phyloP scores from a whole-genome alignment of 1,284 basidiomycete species.

The Sanghuangporus sanghuang region DNA sequence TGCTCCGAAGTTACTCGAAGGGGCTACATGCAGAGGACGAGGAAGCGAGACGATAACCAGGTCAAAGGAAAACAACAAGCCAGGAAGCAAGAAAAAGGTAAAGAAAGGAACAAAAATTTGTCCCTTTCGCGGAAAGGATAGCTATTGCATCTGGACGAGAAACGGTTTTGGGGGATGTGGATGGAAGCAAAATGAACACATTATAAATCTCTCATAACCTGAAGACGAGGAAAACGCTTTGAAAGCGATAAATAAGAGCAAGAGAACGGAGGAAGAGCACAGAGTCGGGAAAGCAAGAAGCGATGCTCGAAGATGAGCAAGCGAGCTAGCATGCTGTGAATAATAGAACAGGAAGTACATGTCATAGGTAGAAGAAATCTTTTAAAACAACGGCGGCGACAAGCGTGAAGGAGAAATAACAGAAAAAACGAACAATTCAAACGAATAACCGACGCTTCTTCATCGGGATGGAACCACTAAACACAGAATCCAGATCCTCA shows the following conservation, averaged over 20 bases:
- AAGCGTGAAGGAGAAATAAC: not conserved
- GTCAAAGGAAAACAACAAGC: not conserved
- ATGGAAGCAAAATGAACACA: not conserved
- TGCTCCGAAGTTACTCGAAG: not conserved
- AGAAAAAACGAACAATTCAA: not conserved
- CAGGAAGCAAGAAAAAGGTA: not conserved
- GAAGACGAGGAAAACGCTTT: not conserved
- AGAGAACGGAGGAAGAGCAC: not conserved
- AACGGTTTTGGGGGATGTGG: not conserved
- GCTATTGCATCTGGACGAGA: not conserved
- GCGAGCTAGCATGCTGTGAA: not conserved
- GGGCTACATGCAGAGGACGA: not conserved
- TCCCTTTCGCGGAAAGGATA: not conserved
- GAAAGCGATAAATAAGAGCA: constrained; percentile 9
- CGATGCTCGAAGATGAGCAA: not conserved
- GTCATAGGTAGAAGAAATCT: not conserved
- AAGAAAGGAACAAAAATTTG: not conserved
- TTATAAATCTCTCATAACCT: constrained; percentile 7
- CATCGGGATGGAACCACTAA: not conserved
- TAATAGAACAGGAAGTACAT: not conserved
- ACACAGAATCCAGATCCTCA: not conserved
- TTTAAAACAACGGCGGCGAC: not conserved
- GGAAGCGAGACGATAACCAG: not conserved
- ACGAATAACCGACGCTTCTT: constrained; percentile 5
- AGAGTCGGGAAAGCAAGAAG: not conserved